Base-by-base conservation (phyloP, 164 flowering plant species). In the Vitis cinerea region DNA sequence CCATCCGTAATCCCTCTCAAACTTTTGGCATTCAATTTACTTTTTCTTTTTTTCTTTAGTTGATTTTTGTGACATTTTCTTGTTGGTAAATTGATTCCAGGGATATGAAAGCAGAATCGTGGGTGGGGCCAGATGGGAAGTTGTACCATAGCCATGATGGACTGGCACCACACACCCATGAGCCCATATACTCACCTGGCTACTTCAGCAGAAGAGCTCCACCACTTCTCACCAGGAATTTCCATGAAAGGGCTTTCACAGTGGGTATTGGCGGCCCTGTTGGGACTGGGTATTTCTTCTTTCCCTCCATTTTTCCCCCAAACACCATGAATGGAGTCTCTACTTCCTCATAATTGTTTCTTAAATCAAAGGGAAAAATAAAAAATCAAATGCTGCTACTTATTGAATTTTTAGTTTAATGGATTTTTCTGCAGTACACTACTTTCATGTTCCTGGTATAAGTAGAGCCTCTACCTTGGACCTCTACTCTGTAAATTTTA, bases 211-310 rank as follows among this genome's bases (percentile, higher is more conserved):
- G 89, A 80, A 82, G 97, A 74, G 96, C 97, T 65, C 93, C 81
- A 15, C 97, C 89, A 4, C 82, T 93, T 64, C 61, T 78, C 51
- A 72, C 78, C 47, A 75, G 99, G 50, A 87, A 93, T 80, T 95
- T 87, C 85, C 83, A 65, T 16, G 96, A 91, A 71, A 75, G 98
- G 73, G 98, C 98, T 73, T 95, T 95, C 71, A 95, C 99, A 19
- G 69, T 95, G 73, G 98, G 99, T 23, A 95, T 95, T 73, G 99
- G 99, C 55, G 98, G 98, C 1, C 98, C 99, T 52, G 99, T 95
- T 57, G 99, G 99, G 29, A 93, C 99, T 77, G 99, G 99, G 99
- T 92, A 80, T 52, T 9, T 37, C 52, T 55, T 23, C 7, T 23
- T 60, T 64, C 47, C 16, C 65, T 47, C 57, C 51, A 10, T 15